A percentile compares a stretch with the other conserved stretches of the same genome.
These are phyloP conservation scores for Phoenix roebelenii DNA, from an alignment of 176 grass and related monocot genomes.

Conservation along the genomic window DNA sequence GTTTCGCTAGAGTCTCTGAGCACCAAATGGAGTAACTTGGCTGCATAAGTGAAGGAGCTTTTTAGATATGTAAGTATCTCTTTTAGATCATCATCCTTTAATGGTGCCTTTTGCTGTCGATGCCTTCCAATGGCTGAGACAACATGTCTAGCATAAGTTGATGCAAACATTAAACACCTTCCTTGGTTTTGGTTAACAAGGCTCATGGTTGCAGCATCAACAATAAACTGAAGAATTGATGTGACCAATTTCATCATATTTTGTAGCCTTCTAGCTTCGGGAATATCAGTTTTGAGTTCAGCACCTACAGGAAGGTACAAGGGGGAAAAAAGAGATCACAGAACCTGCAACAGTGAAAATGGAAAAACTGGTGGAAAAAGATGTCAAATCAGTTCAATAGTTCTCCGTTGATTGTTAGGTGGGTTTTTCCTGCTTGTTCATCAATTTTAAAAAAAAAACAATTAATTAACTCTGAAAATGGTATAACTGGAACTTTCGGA, in stretches of 20 bases:
- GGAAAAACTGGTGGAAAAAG: too few relatives aligned
- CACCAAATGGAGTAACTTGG: conserved; percentile 72
- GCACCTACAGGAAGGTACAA: conserved; percentile 31
- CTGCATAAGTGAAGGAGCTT: conserved; percentile 71
- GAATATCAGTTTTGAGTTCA: neutral
- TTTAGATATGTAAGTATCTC: conserved; percentile 41
- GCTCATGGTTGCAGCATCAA: conserved; percentile 42
- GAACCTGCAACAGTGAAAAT: too few relatives aligned
- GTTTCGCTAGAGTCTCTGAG: conserved; percentile 36
- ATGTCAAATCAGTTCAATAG: too few relatives aligned
- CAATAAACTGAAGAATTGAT: conserved; percentile 58
- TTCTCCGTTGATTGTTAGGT: too few relatives aligned
- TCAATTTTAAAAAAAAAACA: too few relatives aligned
- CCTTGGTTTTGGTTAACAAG: conserved; percentile 37
- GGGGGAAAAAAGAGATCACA: too few relatives aligned
- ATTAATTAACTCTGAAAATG: too few relatives aligned
- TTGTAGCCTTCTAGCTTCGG: conserved; percentile 27
- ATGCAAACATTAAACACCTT: conserved; percentile 56
- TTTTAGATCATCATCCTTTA: conserved; percentile 49
- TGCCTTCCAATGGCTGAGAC: conserved; percentile 40
- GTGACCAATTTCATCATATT: conserved; percentile 48
- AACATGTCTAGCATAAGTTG: conserved; percentile 43
- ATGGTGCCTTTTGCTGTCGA: conserved; percentile 24
- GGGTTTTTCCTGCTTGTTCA: too few relatives aligned
- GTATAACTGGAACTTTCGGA: too few relatives aligned